phyloP scores from a whole-genome alignment of 129 eudicot genomes.

The Saussurea involucrata region DNA sequence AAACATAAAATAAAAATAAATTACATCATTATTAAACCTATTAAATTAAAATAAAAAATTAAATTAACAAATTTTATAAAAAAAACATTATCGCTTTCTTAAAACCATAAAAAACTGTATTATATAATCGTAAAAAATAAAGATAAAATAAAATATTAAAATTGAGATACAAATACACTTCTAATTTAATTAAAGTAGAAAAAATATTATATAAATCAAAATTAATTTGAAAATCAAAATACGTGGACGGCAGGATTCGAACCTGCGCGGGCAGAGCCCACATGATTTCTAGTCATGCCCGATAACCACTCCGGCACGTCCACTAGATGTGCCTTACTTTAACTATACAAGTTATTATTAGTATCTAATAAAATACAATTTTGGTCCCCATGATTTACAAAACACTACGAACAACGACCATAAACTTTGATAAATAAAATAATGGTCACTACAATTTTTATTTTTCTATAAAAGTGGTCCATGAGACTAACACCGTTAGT shows the following conservation, averaged over 20 bases:
- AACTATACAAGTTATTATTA: too few species aligned
- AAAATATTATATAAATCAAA: not conserved
- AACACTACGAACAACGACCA: not conserved
- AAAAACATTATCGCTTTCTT: too few species aligned
- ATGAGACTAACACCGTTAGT: not conserved
- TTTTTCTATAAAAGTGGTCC: not conserved
- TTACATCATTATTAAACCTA: too few species aligned
- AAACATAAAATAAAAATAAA: too few species aligned
- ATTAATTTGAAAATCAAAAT: not conserved
- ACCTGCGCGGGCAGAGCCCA: constrained; percentile 99
- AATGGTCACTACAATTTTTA: not conserved
- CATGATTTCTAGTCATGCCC: constrained; percentile 99
- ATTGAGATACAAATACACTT: too few species aligned
- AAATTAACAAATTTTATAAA: too few species aligned
- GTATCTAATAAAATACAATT: not conserved
- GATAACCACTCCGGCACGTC: constrained; percentile 99
- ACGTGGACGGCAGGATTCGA: constrained; percentile 97
- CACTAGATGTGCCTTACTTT: constrained; percentile 3
- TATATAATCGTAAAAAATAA: too few species aligned
- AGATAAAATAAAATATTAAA: too few species aligned
- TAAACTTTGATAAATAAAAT: not conserved
- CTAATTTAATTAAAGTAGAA: not conserved
- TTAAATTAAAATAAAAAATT: too few species aligned
- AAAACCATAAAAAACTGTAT: too few species aligned
- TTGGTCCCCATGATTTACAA: not conserved